Percentiles rank a stretch among this genome's conserved stretches.
Conservation (phyloP, 2,329 filamentous ascomycete species). For the Juglanconis oblonga region DNA sequence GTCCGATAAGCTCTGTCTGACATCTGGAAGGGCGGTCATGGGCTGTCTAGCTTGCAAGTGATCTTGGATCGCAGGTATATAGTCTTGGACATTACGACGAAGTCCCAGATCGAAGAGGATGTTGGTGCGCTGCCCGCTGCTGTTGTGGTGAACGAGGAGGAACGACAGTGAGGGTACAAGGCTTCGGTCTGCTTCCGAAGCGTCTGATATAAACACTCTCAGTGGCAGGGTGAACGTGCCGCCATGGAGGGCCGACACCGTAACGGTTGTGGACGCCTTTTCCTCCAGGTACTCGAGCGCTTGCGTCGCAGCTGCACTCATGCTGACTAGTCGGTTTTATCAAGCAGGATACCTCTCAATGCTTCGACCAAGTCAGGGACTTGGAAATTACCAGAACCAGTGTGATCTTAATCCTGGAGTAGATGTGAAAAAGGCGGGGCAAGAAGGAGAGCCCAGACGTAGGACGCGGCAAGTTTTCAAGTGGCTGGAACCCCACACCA, state of each 20-base stretch:
- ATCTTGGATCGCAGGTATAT: slow-evolving; percentile 39
- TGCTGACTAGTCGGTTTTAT: not conserved
- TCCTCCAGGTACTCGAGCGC: slow-evolving; percentile 3
- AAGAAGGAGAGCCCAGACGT: not conserved
- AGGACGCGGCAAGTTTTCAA: not conserved
- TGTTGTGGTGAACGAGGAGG: slow-evolving; percentile 43
- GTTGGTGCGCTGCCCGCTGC: slow-evolving; percentile 27
- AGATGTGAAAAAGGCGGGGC: not conserved
- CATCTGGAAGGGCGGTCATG: slow-evolving; percentile 41
- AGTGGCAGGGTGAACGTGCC: slow-evolving; percentile 46
- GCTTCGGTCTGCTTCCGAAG: slow-evolving; percentile 37
- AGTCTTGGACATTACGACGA: slow-evolving; percentile 40
- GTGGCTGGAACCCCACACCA: not conserved
- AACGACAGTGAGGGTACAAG: slow-evolving; percentile 54
- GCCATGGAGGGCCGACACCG: slow-evolving; percentile 34
- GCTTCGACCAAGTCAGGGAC: too few species aligned
- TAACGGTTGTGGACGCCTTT: slow-evolving; percentile 22
- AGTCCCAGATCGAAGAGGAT: slow-evolving; percentile 54
- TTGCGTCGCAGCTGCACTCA: slow-evolving; percentile 1
- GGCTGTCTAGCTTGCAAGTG: slow-evolving; percentile 46
- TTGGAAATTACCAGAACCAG: too few species aligned
- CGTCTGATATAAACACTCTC: slow-evolving; percentile 41
- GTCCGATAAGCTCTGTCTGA: slow-evolving; percentile 33
- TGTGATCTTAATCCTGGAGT: not conserved
- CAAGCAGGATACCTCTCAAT: too few species aligned